Evolutionary conservation across 192 early-diverging fungal genomes (phyloP), one percentile per base, ranked within the genome.

Genomic region (Glomus cerebriforme): DNA sequence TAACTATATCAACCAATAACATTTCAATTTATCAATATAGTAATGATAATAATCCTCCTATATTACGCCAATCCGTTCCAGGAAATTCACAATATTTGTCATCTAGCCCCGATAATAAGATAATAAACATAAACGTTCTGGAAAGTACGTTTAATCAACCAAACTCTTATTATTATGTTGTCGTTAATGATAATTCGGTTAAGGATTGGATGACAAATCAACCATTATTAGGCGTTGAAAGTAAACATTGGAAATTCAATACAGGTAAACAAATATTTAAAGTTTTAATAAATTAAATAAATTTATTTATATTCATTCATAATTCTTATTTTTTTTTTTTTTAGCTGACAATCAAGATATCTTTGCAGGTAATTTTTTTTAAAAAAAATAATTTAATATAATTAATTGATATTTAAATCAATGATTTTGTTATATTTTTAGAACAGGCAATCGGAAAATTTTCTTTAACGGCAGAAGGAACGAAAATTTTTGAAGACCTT

Each of bases 111-210:
- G 15, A 27, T 59, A 73, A 27, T 2, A 29, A 29, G 10, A 59
- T 31, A 1, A 8, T 54, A n/a, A 27, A 13, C 31, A 7, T 26
- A 12, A 34, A 73, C 1, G 17, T 73, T 22, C 59, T 73, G 47
- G 8, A 26, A 49, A 73, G 54, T 34, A 73, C 72, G 1, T 73
- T 73, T 59, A 73, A 73, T 59, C 43, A 54, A 73, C 43, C 47
- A 27, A 73, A 58, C 24, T 29, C 29, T 1, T 22, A 3, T 13
- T 73, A 73, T 32, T 31, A 9, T 5, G 27, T 73, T 22, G 26
- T 17, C 1, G 9, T 73, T 27, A 17, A 73, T 31, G 17, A 47
- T 32, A 37, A 59, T 58, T 12, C 45, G 31, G 49, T 73, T 15
- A 22, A 31, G 24, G 26, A 43, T 19, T 35, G n/a, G 26, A 12